Evolutionary conservation across 2,329 filamentous ascomycete genomes (phyloP).

Genomic region (Penicillium thymicola): DNA sequence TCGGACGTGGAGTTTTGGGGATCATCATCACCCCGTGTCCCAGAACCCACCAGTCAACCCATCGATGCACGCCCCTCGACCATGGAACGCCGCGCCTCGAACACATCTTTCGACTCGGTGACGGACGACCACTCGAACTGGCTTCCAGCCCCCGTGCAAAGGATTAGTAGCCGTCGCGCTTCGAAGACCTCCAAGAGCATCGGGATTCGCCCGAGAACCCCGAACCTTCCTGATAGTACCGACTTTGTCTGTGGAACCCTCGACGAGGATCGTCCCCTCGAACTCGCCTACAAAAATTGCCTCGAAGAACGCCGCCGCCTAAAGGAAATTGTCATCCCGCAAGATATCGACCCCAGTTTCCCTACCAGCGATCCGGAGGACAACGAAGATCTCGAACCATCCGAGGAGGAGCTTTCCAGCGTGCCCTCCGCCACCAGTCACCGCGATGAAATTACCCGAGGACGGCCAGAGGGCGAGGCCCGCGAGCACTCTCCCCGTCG

Average conservation of each 20-base stretch:
- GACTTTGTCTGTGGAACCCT: conserved; percentile 99
- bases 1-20: conserved; percentile 67
- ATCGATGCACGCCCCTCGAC: conserved; percentile 48
- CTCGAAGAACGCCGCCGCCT: conserved; percentile 75
- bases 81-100: conserved; percentile 48
- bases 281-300: conserved; percentile 86
- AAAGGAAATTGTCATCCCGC: conserved; percentile 80
- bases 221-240: conserved; percentile 91
- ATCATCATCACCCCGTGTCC: conserved; percentile 40
- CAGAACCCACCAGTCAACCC: conserved; percentile 54
- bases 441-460: conserved; percentile 49
- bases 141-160: conserved; percentile 31
- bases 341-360: conserved; percentile 97
- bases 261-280: conserved; percentile 91
- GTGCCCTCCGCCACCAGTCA: conserved; percentile 52
- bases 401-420: conserved; percentile 52
- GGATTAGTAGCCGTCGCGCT: conserved; percentile 30
- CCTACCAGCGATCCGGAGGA: conserved; percentile 90
- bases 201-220: conserved; percentile 65
- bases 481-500: conserved; percentile 54
- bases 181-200: conserved; percentile 38
- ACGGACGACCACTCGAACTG: conserved; percentile 32
- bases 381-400: conserved; percentile 70
- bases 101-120: conserved; percentile 54
- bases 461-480: conserved; percentile 42